Percentiles rank a stretch among this genome's conserved stretches.
Conservation (phyloP, 768 basidiomycete species). For the Pleurotus djamor region DNA sequence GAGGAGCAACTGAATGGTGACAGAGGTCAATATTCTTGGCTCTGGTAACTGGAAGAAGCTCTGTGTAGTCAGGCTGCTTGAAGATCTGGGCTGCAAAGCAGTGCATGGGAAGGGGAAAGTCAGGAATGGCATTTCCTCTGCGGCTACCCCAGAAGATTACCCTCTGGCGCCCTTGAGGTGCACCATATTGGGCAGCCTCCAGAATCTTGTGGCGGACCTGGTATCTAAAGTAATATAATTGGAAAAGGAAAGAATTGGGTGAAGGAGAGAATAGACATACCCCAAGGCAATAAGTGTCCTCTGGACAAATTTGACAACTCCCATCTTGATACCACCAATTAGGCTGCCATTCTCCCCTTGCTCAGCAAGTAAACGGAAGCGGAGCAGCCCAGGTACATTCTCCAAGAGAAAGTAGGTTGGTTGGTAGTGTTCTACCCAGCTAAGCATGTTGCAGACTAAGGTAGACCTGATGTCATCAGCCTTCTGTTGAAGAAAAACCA, state of each 20-base stretch:
- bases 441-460: constrained; percentile 5
- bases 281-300: constrained; percentile 61
- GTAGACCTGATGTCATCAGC: constrained; percentile 54
- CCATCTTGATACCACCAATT: constrained; percentile 43
- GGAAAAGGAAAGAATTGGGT: not conserved
- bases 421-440: constrained; percentile 54
- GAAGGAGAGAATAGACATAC: constrained; percentile 29
- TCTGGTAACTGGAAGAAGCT: constrained; percentile 40
- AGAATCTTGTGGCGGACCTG: constrained; percentile 65
- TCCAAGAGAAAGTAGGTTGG: constrained; percentile 69
- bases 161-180: constrained; percentile 64
- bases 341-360: constrained; percentile 22
- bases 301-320: constrained; percentile 66
- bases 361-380: constrained; percentile 42
- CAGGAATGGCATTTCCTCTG: constrained; percentile 52
- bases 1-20: constrained; percentile 56
- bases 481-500: constrained; percentile 30
- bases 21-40: constrained; percentile 29
- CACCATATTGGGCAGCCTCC: constrained; percentile 72
- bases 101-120: constrained; percentile 66
- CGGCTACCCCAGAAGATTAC: constrained; percentile 71
- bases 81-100: constrained; percentile 33
- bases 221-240: constrained; percentile 39
- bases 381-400: constrained; percentile 66
- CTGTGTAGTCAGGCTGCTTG: constrained; percentile 41